Evolutionary conservation across 345 rosid genomes (phyloP).

Genomic region (Pugionium cornutum): DNA sequence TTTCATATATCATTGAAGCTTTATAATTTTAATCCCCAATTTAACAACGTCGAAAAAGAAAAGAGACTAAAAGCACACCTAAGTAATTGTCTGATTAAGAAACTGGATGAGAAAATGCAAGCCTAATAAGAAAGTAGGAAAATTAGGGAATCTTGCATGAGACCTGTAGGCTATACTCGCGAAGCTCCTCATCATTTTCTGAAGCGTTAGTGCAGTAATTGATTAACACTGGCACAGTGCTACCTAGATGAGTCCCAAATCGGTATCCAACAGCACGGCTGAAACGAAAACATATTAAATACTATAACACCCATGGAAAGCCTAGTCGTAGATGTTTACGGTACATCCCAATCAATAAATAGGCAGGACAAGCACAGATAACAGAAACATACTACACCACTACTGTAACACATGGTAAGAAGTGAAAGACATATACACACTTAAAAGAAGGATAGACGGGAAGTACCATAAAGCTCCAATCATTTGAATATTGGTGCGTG

Average conservation of each 20-base stretch:
- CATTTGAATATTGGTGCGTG: constrained; percentile 97
- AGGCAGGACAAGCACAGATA: neutral
- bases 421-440: neutral
- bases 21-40: neutral
- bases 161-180: constrained; percentile 99
- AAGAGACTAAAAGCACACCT: constrained; percentile 6
- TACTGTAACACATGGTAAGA: neutral
- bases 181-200: constrained; percentile 98
- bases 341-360: neutral
- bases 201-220: constrained; percentile 88
- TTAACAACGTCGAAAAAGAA: neutral
- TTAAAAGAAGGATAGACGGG: constrained; percentile 26
- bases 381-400: neutral
- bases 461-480: constrained; percentile 91
- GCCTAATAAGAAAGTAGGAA: constrained; percentile 11
- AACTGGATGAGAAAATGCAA: neutral
- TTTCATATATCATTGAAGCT: neutral
- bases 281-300: constrained; percentile 25
- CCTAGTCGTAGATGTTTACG: constrained; percentile 9
- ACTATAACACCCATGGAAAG: constrained; percentile 18
- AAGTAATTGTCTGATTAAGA: neutral
- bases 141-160: constrained; percentile 22
- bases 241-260: constrained; percentile 92
- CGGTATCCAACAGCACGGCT: constrained; percentile 99
- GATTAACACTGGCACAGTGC: constrained; percentile 84